A percentile compares a stretch with the other conserved stretches of the same genome.
These are phyloP conservation scores for Kregervanrija delftensis DNA, from an alignment of 805 yeast species.

Conservation along the genomic window DNA sequence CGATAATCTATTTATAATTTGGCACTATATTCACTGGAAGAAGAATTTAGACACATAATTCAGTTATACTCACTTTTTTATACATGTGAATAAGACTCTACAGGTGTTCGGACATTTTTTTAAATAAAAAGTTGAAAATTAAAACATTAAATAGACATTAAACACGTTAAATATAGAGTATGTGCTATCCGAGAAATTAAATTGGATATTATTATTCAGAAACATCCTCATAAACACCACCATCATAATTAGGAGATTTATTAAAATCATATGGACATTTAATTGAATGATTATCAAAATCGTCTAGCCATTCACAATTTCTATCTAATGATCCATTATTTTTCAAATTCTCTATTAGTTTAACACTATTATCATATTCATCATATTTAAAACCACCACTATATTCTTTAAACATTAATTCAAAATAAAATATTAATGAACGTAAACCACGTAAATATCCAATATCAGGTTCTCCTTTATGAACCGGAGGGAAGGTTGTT, in stretches of 20 bases:
- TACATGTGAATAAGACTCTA: no score
- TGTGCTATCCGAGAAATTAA: no score
- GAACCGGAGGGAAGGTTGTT: conserved; percentile 65
- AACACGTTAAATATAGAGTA: no score
- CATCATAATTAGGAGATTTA: conserved; percentile 16
- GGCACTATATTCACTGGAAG: no score
- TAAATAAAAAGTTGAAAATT: no score
- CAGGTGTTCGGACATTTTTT: no score
- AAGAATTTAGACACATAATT: no score
- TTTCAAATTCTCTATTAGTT: conserved; percentile 12
- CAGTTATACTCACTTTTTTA: no score
- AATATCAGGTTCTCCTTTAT: conserved; percentile 55
- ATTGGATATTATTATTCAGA: conserved; percentile 15
- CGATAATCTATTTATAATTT: no score
- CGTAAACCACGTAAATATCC: conserved; percentile 83
- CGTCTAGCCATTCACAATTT: conserved; percentile 29
- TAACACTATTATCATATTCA: conserved; percentile 14
- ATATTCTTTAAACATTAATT: conserved; percentile 48
- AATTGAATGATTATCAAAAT: conserved; percentile 23
- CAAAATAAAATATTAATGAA: conserved; percentile 65
- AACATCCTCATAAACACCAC: conserved; percentile 21
- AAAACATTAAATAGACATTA: no score
- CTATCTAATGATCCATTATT: conserved; percentile 13
- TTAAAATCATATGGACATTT: conserved; percentile 20
- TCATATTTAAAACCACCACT: conserved; percentile 31